Evolutionary conservation across 495 filamentous ascomycete species (phyloP).

Genomic region (Penicillium ochrochloron): DNA sequence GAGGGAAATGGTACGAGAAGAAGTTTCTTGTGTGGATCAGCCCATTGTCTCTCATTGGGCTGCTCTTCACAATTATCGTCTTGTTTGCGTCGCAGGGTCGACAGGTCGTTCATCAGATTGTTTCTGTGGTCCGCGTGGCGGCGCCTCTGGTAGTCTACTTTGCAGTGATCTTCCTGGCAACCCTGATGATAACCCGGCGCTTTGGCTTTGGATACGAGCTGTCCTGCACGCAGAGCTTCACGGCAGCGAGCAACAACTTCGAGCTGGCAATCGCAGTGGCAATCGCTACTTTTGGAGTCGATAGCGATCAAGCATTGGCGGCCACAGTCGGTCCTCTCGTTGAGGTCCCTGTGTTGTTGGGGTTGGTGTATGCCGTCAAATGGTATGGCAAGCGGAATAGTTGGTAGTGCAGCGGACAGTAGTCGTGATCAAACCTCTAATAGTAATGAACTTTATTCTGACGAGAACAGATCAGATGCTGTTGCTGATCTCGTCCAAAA

Average conservation of each 20-base stretch:
- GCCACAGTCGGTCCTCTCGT: constrained; percentile 69
- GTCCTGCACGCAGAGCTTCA: constrained; percentile 82
- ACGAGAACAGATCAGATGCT: constrained; percentile 29
- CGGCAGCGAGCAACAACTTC: constrained; percentile 94
- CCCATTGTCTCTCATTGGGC: constrained; percentile 79
- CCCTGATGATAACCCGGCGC: constrained; percentile 57
- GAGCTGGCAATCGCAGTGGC: constrained; percentile 93
- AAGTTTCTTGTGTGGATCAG: constrained; percentile 67
- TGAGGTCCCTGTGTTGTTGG: constrained; percentile 15
- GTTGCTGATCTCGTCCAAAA: constrained; percentile 51
- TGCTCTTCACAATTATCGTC: constrained; percentile 83
- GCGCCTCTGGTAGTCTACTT: constrained; percentile 85
- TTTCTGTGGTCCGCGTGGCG: constrained; percentile 76
- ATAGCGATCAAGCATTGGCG: constrained; percentile 83
- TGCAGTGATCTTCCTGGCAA: constrained; percentile 68
- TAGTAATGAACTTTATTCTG: not conserved
- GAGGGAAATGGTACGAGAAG: constrained; percentile 64
- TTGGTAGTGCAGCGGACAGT: constrained; percentile 6
- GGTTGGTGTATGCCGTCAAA: constrained; percentile 18
- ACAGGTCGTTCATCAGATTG: constrained; percentile 82
- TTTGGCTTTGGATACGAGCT: constrained; percentile 73
- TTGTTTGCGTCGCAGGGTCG: constrained; percentile 81
- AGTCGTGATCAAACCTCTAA: not conserved
- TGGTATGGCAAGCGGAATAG: constrained; percentile 17
- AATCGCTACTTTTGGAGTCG: constrained; percentile 78